Conservation (phyloP, 108 stramenopile species). For the Seminavis robusta region DNA sequence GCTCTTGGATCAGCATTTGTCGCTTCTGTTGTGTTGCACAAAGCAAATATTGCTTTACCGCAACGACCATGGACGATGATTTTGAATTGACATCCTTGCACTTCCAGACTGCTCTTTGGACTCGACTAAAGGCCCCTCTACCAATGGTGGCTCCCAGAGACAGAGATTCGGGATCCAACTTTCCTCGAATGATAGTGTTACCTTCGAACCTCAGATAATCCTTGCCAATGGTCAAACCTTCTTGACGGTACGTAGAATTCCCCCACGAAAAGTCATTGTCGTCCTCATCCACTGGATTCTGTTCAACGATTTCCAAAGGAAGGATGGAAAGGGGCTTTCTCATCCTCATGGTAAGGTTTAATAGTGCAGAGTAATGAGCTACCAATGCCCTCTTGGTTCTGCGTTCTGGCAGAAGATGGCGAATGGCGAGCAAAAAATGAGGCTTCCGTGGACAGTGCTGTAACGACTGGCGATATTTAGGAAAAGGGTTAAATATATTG, state of each 20-base stretch:
- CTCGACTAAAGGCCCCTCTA: slow-evolving; percentile 59
- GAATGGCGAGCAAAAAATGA: no score
- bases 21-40: slow-evolving; percentile 25
- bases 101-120: slow-evolving; percentile 45
- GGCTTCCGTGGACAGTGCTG: no score
- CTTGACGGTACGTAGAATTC: slow-evolving; percentile 56
- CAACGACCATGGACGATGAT: slow-evolving; percentile 13
- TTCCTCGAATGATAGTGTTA: slow-evolving; percentile 35
- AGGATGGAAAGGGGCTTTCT: no score
- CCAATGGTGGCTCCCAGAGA: slow-evolving; percentile 25
- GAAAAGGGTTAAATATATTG: no score
- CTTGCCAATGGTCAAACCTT: slow-evolving; percentile 73
- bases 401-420: no score
- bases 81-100: not conserved
- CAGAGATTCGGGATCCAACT: slow-evolving; percentile 15
- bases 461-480: no score
- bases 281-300: no score
- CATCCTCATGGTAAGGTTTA: no score
- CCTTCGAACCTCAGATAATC: slow-evolving; percentile 75
- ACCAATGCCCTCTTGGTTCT: no score
- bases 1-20: slow-evolving; percentile 67
- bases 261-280: slow-evolving; percentile 13
- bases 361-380: no score
- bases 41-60: slow-evolving; percentile 41
- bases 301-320: no score